Conservation (phyloP, 148 eudicot species). For the Selenicereus undatus region DNA sequence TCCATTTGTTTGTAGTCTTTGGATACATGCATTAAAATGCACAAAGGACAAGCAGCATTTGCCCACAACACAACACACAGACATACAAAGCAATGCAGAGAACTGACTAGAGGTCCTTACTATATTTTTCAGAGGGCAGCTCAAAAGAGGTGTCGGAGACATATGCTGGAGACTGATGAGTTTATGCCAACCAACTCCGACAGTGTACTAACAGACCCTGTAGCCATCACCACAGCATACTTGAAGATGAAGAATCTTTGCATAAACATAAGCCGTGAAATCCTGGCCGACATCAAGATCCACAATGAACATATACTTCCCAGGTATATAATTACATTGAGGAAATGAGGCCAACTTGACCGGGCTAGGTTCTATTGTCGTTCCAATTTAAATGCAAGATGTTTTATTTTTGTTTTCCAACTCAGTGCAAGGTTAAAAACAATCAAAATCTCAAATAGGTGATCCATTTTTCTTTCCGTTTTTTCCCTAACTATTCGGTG, state of each 20-base stretch:
- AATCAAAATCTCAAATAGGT: not conserved
- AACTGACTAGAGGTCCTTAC: not conserved
- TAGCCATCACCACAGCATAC: slow-evolving; percentile 70
- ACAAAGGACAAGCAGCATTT: not conserved
- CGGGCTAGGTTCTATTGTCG: not conserved
- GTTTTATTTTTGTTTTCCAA: too few species aligned
- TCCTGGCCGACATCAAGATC: slow-evolving; percentile 70
- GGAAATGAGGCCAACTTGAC: not conserved
- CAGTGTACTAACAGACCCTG: slow-evolving; percentile 58
- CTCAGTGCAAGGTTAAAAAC: not conserved
- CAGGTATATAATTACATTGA: slow-evolving; percentile 36
- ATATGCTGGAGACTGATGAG: slow-evolving; percentile 84
- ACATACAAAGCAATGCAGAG: not conserved
- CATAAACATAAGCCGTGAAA: slow-evolving; percentile 57
- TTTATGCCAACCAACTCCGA: slow-evolving; percentile 59
- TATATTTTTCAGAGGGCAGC: slow-evolving; percentile 61
- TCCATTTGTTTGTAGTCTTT: not conserved
- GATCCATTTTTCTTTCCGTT: not conserved
- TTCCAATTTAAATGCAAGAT: not conserved
- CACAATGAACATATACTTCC: slow-evolving; percentile 77
- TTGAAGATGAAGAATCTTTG: slow-evolving; percentile 79
- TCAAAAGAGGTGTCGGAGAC: slow-evolving; percentile 73
- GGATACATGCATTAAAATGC: not conserved
- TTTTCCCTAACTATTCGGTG: not conserved
- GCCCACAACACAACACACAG: too few species aligned